A percentile compares a stretch with the other conserved stretches of the same genome.
These are phyloP conservation scores for Entomophthora muscae DNA, from an alignment of 371 early-diverging fungal species.

Conservation along the genomic window DNA sequence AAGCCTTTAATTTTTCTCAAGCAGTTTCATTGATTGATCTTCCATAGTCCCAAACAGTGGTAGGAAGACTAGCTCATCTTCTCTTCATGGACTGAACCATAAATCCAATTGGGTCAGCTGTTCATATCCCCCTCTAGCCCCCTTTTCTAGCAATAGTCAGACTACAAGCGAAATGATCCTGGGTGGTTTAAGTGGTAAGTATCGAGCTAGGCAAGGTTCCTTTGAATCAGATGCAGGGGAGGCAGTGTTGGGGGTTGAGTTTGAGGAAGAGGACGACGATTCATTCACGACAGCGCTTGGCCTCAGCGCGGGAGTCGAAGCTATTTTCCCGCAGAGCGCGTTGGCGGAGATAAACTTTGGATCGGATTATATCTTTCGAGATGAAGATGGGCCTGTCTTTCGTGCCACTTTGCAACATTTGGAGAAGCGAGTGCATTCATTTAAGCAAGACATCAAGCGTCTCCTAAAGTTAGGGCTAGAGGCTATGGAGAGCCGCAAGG, in stretches of 20 bases:
- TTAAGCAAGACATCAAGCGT: conserved; percentile 8
- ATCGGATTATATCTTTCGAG: neutral
- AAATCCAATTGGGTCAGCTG: neutral
- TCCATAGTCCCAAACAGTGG: too few relatives aligned
- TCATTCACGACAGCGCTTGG: neutral
- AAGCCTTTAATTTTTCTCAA: neutral
- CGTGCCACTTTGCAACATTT: conserved; percentile 6
- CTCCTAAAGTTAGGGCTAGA: conserved; percentile 7
- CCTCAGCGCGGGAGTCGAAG: neutral
- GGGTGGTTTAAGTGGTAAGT: too few relatives aligned
- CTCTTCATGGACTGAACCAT: neutral
- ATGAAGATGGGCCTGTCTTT: conserved; percentile 8
- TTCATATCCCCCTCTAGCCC: neutral
- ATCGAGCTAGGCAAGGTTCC: neutral
- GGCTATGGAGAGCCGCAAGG: conserved; percentile 2
- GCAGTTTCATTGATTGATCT: too few relatives aligned
- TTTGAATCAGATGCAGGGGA: neutral
- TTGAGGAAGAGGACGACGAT: neutral
- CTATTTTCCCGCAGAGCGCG: neutral
- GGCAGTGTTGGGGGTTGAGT: neutral
- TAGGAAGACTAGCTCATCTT: neutral
- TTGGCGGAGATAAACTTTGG: neutral
- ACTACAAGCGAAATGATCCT: neutral
- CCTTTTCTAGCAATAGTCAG: neutral
- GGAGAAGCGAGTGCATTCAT: neutral